Evolutionary conservation across 305 asterid species (phyloP).

Genomic region (Fraxinus sp.): DNA sequence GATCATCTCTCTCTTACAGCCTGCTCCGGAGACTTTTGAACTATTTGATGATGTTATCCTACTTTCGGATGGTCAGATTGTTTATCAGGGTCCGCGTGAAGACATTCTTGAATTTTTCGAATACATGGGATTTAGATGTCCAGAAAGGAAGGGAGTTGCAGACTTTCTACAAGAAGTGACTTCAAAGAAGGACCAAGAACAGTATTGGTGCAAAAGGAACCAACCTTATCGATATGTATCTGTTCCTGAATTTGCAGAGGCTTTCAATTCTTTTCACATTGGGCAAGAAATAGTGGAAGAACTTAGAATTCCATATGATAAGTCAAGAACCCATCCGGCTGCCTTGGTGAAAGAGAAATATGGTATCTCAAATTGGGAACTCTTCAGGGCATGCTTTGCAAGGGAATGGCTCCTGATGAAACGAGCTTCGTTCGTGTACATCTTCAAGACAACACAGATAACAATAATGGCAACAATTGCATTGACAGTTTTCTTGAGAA

Average conservation of each 20-base stretch:
- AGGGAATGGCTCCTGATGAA: conserved; percentile 50
- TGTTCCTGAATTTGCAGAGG: conserved; percentile 32
- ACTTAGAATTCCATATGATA: conserved; percentile 38
- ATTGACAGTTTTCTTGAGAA: background rate
- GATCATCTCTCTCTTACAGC: background rate
- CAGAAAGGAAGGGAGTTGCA: background rate
- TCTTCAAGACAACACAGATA: conserved; percentile 31
- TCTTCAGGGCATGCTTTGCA: conserved; percentile 38
- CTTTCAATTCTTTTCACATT: conserved; percentile 31
- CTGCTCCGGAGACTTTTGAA: background rate
- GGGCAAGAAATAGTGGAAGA: conserved; percentile 33
- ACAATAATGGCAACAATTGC: conserved; percentile 2
- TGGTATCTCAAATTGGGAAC: conserved; percentile 41
- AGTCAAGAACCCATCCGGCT: conserved; percentile 40
- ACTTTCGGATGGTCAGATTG: background rate
- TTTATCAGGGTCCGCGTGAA: conserved; percentile 2
- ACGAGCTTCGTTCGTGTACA: conserved; percentile 41
- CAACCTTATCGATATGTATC: conserved; percentile 33
- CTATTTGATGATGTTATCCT: background rate
- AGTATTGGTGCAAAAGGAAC: conserved; percentile 34
- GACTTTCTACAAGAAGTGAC: conserved; percentile 24
- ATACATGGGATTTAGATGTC: conserved; percentile 4
- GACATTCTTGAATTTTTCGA: background rate
- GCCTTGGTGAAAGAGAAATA: conserved; percentile 46
- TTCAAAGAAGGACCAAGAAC: conserved; percentile 43